phyloP scores from a whole-genome alignment of 2,329 filamentous ascomycete genomes.

The Leptodontidium sp. region DNA sequence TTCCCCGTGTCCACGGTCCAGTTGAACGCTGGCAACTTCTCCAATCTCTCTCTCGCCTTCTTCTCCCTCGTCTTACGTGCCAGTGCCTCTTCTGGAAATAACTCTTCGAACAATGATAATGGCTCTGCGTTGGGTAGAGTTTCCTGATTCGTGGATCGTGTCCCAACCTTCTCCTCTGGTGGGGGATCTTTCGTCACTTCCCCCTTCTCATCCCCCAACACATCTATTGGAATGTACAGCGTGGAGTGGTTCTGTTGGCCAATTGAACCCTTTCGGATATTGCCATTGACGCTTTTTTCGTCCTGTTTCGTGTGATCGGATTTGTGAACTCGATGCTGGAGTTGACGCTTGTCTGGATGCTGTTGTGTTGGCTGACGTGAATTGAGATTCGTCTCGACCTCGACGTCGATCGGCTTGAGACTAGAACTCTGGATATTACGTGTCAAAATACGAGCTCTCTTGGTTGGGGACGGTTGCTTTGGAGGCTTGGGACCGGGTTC shows the following conservation, averaged over 20 bases:
- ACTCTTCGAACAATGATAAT: conserved; percentile 54
- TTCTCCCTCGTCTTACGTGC: conserved; percentile 14
- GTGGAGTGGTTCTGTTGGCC: neutral
- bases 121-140: neutral
- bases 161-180: conserved; percentile 14
- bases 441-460: neutral
- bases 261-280: neutral
- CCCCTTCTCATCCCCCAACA: neutral
- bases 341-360: neutral
- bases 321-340: neutral
- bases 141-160: neutral
- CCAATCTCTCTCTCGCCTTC: conserved; percentile 30
- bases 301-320: neutral
- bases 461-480: neutral
- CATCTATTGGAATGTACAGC: neutral
- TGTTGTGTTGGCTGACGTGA: neutral
- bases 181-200: neutral
- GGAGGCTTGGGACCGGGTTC: neutral
- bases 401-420: neutral
- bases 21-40: conserved; percentile 44
- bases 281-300: neutral
- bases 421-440: neutral
- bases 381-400: conserved; percentile 7
- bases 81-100: conserved; percentile 62
- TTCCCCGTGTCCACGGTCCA: conserved; percentile 31